Base-by-base conservation (phyloP, 768 basidiomycete species). In the Royoungia palumana region DNA sequence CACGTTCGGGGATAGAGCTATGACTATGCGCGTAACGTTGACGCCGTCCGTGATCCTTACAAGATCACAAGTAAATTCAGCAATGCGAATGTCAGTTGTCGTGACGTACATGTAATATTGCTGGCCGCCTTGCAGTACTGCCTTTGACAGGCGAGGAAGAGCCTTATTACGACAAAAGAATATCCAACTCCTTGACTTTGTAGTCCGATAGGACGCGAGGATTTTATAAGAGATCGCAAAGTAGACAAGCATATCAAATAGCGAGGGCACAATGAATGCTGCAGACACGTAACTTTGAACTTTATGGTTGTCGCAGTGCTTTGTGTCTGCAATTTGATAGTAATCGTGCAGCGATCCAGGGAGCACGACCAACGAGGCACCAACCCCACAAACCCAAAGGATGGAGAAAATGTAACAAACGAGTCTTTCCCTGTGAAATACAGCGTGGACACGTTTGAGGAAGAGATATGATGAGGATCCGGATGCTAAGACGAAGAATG, bases 51-150 rank as follows among this genome's bases (percentile, higher is more conserved):
- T 67, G 9, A 72, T 57, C 19, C 73, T 74, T 14, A 35, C 14
- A 34, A 6, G 17, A n/a, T 17, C 32, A 10, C 46, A 37, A 6
- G 28, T 14, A 22, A n/a, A 21, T 27, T 6, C 41, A n/a, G n/a
- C n/a, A n/a, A n/a, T n/a, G 32, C 39, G 32, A 9, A 32, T n/a
- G 9, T 36, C 6, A 32, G 5, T 21, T 25, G 21, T n/a, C 28
- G 28, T n/a, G 30, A 38, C 67, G 34, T 53, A 71, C 73, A 68
- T 32, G 49, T 74, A 72, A 49, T 73, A 74, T 20, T 58, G 57
- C 45, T 74, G 70, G 14, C 73, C 72, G 22, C 68, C 69, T n/a
- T 63, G 57, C 12, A 75, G 46, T 6, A 75, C 19, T 11, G 65
- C 64, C 37, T 49, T 57, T 5, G 71, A 68, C 41, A 74, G 47